Evolutionary conservation across 2,329 filamentous ascomycete genomes (phyloP).

Genomic region (Ceratocystiopsis sp.): DNA sequence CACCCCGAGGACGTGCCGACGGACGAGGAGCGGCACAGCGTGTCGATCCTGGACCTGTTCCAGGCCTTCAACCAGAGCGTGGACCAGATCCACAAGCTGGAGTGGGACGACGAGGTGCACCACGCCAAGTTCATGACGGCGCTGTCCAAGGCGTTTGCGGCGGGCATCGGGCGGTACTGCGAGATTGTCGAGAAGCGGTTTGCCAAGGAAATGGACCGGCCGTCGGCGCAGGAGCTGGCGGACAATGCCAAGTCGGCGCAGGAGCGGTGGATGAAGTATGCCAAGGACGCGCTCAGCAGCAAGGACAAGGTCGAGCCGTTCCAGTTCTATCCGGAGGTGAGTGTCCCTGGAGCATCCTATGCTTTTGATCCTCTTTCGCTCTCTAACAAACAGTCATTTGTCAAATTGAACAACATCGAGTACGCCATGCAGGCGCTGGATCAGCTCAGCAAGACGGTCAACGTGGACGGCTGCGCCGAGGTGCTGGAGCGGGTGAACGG

Average conservation of each 20-base stretch:
- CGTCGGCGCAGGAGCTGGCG: conserved; percentile 73
- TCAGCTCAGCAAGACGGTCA: conserved; percentile 73
- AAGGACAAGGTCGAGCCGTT: conserved; percentile 93
- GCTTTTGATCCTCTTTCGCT: neutral
- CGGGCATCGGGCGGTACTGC: conserved; percentile 75
- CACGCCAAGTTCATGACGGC: conserved; percentile 96
- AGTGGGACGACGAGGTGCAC: conserved; percentile 87
- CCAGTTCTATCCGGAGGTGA: conserved; percentile 83
- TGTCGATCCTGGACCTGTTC: conserved; percentile 87
- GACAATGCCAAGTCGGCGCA: conserved; percentile 64
- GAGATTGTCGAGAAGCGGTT: conserved; percentile 80
- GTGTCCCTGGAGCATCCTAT: conserved; percentile 13
- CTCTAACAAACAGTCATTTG: conserved; percentile 50
- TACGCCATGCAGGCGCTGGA: conserved; percentile 87
- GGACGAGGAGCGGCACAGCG: conserved; percentile 78
- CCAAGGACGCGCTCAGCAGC: conserved; percentile 80
- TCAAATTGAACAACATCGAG: conserved; percentile 96
- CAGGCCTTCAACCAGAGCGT: conserved; percentile 84
- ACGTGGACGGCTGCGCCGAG: conserved; percentile 78
- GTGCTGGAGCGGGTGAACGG: conserved; percentile 61
- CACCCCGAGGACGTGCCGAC: conserved; percentile 38
- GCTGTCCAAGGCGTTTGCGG: conserved; percentile 67
- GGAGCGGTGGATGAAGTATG: conserved; percentile 83
- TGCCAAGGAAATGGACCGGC: conserved; percentile 78
- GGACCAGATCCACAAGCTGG: conserved; percentile 67